Evolutionary conservation across 1,139 yeast species (phyloP).

Genomic region (Kodamaea alishanica): DNA sequence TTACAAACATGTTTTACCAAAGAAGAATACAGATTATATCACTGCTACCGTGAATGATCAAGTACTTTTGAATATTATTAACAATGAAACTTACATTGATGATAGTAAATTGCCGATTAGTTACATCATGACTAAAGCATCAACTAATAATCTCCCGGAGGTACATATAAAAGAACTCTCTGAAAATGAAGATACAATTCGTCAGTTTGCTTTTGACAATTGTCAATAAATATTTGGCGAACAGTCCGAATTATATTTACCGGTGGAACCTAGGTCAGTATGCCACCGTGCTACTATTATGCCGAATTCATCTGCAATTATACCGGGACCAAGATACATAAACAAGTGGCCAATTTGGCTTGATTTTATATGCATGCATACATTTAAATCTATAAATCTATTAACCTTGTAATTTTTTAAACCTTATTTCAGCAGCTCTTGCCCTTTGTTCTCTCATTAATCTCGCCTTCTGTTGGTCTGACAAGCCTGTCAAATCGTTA

Average conservation of each 20-base stretch:
- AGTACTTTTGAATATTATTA: constrained; percentile 13
- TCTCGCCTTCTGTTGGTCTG: constrained; percentile 67
- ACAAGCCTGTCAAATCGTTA: constrained; percentile 33
- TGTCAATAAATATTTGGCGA: too few relatives aligned
- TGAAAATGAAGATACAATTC: constrained; percentile 1
- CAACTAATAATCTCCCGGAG: not conserved
- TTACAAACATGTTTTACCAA: constrained; percentile 60
- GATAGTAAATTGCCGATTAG: constrained; percentile 13
- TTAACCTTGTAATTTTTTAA: constrained; percentile 24
- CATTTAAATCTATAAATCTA: not conserved
- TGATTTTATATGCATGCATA: too few relatives aligned
- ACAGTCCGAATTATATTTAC: too few relatives aligned
- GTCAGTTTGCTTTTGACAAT: not conserved
- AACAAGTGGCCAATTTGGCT: too few relatives aligned
- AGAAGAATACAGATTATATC: not conserved
- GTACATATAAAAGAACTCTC: not conserved
- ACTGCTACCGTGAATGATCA: constrained; percentile 9
- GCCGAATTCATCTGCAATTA: too few relatives aligned
- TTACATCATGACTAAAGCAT: constrained; percentile 16
- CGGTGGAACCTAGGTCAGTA: too few relatives aligned
- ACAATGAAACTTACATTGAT: constrained; percentile 11
- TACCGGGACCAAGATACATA: too few relatives aligned
- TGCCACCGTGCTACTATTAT: too few relatives aligned
- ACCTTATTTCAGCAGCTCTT: constrained; percentile 91
- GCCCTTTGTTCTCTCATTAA: constrained; percentile 94